Percentiles rank a stretch among this genome's conserved stretches.
phyloP scores from a whole-genome alignment of 257 asterid genomes.

The Cinchona pubescens region DNA sequence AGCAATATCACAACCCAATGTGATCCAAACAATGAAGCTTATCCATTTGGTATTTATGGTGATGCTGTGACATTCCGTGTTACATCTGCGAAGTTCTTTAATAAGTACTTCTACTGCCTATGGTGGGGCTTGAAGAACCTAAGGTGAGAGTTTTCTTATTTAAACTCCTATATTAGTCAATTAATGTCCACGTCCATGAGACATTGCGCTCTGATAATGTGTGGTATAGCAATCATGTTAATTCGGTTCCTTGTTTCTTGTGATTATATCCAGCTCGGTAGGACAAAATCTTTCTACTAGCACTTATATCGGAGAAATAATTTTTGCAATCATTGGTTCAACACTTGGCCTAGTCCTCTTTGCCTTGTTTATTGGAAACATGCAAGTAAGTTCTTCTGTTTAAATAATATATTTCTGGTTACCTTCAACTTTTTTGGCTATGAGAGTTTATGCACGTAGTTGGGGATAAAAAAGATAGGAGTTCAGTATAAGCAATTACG shows the following conservation, averaged over 20 bases:
- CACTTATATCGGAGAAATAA: conserved; percentile 74
- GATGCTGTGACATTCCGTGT: conserved; percentile 69
- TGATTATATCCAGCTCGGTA: conserved; percentile 57
- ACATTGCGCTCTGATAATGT: neutral
- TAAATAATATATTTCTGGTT: neutral
- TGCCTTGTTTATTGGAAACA: conserved; percentile 88
- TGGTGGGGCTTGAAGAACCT: conserved; percentile 98
- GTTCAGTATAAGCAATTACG: neutral
- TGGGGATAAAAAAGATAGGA: neutral
- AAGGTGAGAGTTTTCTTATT: conserved; percentile 47
- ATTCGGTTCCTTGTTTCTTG: neutral
- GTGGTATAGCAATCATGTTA: neutral
- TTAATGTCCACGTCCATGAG: neutral
- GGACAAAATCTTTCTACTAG: conserved; percentile 85
- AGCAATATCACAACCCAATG: conserved; percentile 64
- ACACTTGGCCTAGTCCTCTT: conserved; percentile 82
- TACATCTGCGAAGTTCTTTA: conserved; percentile 64
- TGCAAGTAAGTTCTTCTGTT: conserved; percentile 59
- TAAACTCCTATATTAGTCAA: neutral
- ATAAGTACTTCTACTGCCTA: conserved; percentile 85
- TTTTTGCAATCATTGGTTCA: conserved; percentile 72
- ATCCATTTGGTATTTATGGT: conserved; percentile 83
- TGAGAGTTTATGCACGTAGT: neutral
- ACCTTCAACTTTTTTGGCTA: neutral
- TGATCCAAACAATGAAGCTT: conserved; percentile 40